Conservation (phyloP, 2,329 filamentous ascomycete genomes). For the Dryadomyces sulphureus region DNA sequence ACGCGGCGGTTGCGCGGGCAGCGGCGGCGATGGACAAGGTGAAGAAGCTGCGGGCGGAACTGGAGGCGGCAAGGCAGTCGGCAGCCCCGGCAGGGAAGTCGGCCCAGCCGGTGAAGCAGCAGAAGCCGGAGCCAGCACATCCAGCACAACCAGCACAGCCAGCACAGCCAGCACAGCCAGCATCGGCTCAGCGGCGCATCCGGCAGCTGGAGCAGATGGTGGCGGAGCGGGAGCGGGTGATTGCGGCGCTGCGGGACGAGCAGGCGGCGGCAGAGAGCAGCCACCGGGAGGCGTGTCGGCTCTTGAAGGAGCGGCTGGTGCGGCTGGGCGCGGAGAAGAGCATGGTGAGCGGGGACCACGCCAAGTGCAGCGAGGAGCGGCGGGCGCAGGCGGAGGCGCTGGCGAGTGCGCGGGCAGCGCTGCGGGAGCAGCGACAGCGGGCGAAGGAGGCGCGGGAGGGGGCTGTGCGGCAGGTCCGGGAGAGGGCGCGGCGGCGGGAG, state of each 20-base stretch:
- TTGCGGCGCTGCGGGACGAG: constrained; percentile 11
- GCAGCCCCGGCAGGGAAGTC: not conserved
- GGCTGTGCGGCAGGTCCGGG: not conserved
- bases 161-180: not conserved
- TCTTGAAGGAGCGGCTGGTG: constrained; percentile 9
- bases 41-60: constrained; percentile 4
- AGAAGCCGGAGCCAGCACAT: too few relatives aligned
- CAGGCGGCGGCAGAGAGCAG: constrained; percentile 9
- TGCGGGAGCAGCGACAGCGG: not conserved
- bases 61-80: constrained; percentile 5
- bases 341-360: constrained; percentile 11
- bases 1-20: constrained; percentile 4
- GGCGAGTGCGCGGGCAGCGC: constrained; percentile 5
- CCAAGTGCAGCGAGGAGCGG: constrained; percentile 9
- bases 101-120: too few relatives aligned
- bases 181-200: constrained; percentile 7
- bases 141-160: not conserved
- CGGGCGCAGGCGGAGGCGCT: constrained; percentile 4
- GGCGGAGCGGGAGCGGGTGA: constrained; percentile 11
- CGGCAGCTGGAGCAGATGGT: constrained; percentile 12
- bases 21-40: constrained; percentile 3
- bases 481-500: constrained; percentile 7
- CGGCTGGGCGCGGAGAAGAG: constrained; percentile 10
- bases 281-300: constrained; percentile 10
- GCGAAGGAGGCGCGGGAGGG: not conserved